phyloP scores from a whole-genome alignment of 805 yeast species.

The Starmerella khaoyaiensis region DNA sequence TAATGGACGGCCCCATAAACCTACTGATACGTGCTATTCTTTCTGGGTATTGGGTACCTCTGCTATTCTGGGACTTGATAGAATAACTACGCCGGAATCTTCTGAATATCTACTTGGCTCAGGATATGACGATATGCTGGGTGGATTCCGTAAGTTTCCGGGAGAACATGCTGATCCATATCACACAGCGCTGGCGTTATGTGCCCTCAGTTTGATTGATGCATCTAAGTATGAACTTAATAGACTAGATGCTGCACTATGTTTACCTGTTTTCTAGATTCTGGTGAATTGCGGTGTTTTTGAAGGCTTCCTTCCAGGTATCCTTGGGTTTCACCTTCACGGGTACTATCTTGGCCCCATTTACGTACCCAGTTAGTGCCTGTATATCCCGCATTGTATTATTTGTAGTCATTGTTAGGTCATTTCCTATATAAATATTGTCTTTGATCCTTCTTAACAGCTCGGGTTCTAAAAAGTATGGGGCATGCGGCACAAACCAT shows the following conservation, averaged over 20 bases:
- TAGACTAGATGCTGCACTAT: slow-evolving; percentile 24
- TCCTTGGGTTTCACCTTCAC: slow-evolving; percentile 13
- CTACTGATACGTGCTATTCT: slow-evolving; percentile 74
- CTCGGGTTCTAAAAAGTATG: slow-evolving; percentile 15
- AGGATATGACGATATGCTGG: slow-evolving; percentile 51
- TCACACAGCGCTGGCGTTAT: slow-evolving; percentile 46
- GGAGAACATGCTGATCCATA: slow-evolving; percentile 46
- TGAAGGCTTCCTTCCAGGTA: slow-evolving; percentile 12
- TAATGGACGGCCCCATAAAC: slow-evolving; percentile 77
- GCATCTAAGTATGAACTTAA: slow-evolving; percentile 10
- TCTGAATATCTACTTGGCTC: slow-evolving; percentile 35
- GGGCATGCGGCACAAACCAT: slow-evolving; percentile 17
- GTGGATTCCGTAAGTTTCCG: slow-evolving; percentile 67
- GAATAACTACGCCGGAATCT: slow-evolving; percentile 22
- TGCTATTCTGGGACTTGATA: slow-evolving; percentile 29
- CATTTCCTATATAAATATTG: slow-evolving; percentile 13
- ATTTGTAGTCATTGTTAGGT: slow-evolving; percentile 2
- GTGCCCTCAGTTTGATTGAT: slow-evolving; percentile 32
- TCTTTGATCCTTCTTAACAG: slow-evolving; percentile 4
- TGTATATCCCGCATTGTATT: slow-evolving; percentile 7
- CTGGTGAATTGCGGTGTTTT: slow-evolving; percentile 15
- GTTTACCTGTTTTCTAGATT: slow-evolving; percentile 18
- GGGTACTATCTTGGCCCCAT: slow-evolving; percentile 2
- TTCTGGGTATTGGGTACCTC: slow-evolving; percentile 70
- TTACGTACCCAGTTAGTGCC: neutral